phyloP scores from a whole-genome alignment of 192 early-diverging fungal genomes.

The Umbelopsis sp. region DNA sequence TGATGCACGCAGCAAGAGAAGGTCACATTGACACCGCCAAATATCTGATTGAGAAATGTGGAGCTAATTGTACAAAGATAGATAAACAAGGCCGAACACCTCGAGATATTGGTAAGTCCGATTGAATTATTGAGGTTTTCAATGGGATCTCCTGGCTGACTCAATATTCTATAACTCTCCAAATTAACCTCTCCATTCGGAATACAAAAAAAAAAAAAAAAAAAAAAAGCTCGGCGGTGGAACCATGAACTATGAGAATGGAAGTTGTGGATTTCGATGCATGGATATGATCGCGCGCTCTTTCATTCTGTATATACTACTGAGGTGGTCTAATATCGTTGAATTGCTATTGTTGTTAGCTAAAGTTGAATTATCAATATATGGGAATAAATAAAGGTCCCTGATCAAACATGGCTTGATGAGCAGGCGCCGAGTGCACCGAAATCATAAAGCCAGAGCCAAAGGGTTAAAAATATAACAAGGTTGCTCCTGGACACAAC shows the following conservation, averaged over 20 bases:
- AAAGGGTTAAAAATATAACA: background rate
- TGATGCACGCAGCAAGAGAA: conserved; percentile 43
- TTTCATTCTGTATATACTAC: background rate
- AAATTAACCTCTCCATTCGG: too few relatives aligned
- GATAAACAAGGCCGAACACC: conserved; percentile 39
- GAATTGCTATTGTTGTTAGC: too few relatives aligned
- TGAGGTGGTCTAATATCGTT: background rate
- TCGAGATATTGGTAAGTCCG: conserved; percentile 37
- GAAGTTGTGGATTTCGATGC: conserved; percentile 10
- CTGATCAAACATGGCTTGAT: background rate
- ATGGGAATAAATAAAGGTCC: conserved; percentile 4
- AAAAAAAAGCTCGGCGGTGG: conserved; percentile 13
- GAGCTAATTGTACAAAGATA: conserved; percentile 8
- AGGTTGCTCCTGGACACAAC: background rate
- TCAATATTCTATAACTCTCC: background rate
- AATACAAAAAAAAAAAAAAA: background rate
- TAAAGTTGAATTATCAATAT: background rate
- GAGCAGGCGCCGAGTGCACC: too few relatives aligned
- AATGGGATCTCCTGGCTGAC: background rate
- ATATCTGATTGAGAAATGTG: conserved; percentile 23
- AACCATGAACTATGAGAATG: conserved; percentile 14
- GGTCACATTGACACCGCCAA: conserved; percentile 22
- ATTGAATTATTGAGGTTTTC: background rate
- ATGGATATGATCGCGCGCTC: background rate
- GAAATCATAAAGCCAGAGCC: too few relatives aligned